These are phyloP conservation scores for Schoenoplectus triqueter DNA, from an alignment of 202 grass and related monocot genomes.

Conservation along the genomic window DNA sequence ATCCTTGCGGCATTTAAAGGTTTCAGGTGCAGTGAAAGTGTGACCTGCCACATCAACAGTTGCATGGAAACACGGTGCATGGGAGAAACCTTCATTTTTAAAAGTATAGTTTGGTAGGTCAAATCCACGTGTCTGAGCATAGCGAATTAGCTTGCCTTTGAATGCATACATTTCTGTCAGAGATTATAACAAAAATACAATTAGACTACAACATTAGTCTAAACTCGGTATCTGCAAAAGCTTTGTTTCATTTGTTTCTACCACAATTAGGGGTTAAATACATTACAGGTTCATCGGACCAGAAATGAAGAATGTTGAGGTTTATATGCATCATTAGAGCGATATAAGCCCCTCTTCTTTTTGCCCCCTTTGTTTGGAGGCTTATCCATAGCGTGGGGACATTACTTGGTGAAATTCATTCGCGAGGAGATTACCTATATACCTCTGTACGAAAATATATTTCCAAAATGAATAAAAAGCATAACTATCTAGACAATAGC, in stretches of 20 bases:
- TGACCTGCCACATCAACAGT: slow-evolving; percentile 33
- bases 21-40: slow-evolving; percentile 16
- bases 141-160: slow-evolving; percentile 13
- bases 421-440: too few species aligned
- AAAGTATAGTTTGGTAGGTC: slow-evolving; percentile 5
- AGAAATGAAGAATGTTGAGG: not conserved
- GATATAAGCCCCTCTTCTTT: not conserved
- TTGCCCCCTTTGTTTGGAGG: not conserved
- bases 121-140: not conserved
- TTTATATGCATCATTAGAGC: not conserved
- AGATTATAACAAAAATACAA: not conserved
- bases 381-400: not conserved
- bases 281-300: not conserved
- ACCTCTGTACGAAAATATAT: not conserved
- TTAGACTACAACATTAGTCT: not conserved
- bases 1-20: slow-evolving; percentile 33
- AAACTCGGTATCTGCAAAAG: not conserved
- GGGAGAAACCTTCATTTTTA: slow-evolving; percentile 25
- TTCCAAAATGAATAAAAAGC: not conserved
- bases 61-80: slow-evolving; percentile 30
- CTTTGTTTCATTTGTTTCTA: not conserved
- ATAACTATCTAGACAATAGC: not conserved
- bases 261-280: not conserved
- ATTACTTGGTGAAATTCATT: not conserved
- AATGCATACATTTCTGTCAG: not conserved